Conservation (phyloP, 176 grass and related monocot species). For the Aechmea fasciata region DNA sequence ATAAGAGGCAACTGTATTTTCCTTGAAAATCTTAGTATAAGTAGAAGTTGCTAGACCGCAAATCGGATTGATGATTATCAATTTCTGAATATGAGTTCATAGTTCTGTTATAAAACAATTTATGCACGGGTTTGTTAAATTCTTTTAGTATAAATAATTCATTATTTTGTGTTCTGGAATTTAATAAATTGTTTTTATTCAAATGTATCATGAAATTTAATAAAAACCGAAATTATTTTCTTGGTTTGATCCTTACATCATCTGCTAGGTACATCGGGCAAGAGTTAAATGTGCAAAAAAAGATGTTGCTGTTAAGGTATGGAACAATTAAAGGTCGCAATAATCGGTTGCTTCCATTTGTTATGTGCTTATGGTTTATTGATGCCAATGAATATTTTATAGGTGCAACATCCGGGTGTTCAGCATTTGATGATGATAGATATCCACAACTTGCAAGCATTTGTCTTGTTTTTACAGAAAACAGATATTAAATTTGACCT, state of each 20-base stretch:
- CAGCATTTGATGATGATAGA: slow-evolving; percentile 81
- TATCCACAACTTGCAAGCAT: slow-evolving; percentile 81
- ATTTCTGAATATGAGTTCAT: no score
- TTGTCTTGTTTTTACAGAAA: slow-evolving; percentile 80
- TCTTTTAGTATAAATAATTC: no score
- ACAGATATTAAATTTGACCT: slow-evolving; percentile 95
- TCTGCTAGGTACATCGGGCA: slow-evolving; percentile 74
- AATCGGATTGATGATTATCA: no score
- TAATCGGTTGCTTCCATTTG: slow-evolving; percentile 13
- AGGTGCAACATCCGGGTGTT: slow-evolving; percentile 97
- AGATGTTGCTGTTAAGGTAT: slow-evolving; percentile 89
- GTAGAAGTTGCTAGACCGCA: no score
- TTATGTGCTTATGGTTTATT: background rate
- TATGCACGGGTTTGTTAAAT: no score
- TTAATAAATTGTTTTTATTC: no score
- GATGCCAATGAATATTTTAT: slow-evolving; percentile 23
- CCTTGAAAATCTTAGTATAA: no score
- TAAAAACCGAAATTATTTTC: no score
- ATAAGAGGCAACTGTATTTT: no score
- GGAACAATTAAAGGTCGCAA: slow-evolving; percentile 6
- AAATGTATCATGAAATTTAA: no score
- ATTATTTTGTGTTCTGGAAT: no score
- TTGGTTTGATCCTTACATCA: background rate
- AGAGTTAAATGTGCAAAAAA: slow-evolving; percentile 55
- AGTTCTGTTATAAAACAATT: no score